phyloP scores from a whole-genome alignment of 2,329 filamentous ascomycete genomes.

The Leptographium procerum region DNA sequence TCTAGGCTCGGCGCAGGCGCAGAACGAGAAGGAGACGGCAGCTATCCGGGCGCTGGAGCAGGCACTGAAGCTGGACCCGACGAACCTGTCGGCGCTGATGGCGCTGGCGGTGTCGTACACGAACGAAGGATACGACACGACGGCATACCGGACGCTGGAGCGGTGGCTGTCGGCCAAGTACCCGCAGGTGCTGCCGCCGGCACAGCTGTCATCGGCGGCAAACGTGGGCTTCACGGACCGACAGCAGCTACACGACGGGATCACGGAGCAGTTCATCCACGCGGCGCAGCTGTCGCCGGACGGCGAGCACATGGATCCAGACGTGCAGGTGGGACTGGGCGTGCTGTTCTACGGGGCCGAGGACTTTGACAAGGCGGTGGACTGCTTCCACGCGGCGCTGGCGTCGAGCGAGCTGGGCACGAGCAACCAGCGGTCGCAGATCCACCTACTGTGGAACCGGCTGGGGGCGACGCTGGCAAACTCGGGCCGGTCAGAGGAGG shows the following conservation, averaged over 20 bases:
- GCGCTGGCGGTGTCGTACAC: slow-evolving; percentile 93
- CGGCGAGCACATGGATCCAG: slow-evolving; percentile 93
- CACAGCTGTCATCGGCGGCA: slow-evolving; percentile 60
- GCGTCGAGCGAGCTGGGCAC: slow-evolving; percentile 74
- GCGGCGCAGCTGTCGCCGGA: slow-evolving; percentile 86
- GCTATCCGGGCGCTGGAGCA: slow-evolving; percentile 90
- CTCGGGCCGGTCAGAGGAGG: slow-evolving; percentile 84
- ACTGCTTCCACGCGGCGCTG: slow-evolving; percentile 91
- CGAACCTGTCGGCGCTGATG: slow-evolving; percentile 85
- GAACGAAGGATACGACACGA: slow-evolving; percentile 96
- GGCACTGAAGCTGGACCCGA: slow-evolving; percentile 75
- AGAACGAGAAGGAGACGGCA: slow-evolving; percentile 96
- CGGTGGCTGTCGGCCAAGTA: slow-evolving; percentile 96
- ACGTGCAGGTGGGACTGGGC: slow-evolving; percentile 93
- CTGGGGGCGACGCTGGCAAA: slow-evolving; percentile 94
- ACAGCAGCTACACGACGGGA: slow-evolving; percentile 75
- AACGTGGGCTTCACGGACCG: slow-evolving; percentile 93
- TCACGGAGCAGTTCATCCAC: slow-evolving; percentile 82
- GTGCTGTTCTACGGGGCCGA: slow-evolving; percentile 97
- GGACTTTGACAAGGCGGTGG: slow-evolving; percentile 96
- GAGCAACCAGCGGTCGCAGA: slow-evolving; percentile 72
- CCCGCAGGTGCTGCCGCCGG: slow-evolving; percentile 64
- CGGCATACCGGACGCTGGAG: slow-evolving; percentile 90
- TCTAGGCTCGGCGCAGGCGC: slow-evolving; percentile 83
- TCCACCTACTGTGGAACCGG: slow-evolving; percentile 94